Conservation (phyloP, 768 basidiomycete genomes). For the Scleroderma bovista region DNA sequence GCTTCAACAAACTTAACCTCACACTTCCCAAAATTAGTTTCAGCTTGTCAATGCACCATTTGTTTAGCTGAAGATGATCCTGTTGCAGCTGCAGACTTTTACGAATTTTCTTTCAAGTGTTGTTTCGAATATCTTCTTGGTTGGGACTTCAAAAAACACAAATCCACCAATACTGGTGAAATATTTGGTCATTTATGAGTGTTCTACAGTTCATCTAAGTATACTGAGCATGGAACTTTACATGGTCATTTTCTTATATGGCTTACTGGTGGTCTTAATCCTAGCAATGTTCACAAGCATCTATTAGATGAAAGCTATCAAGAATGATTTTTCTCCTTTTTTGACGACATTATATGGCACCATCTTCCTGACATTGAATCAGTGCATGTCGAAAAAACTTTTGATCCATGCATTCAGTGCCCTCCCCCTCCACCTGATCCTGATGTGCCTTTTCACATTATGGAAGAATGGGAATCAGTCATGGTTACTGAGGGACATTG, state of each 20-base stretch:
- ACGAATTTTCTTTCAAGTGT: conserved; percentile 18
- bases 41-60: conserved; percentile 13
- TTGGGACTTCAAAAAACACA: background rate
- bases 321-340: conserved; percentile 23
- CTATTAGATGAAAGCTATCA: conserved; percentile 2
- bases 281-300: conserved; percentile 22
- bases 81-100: conserved; percentile 33
- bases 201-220: conserved; percentile 24
- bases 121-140: conserved; percentile 24
- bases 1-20: background rate
- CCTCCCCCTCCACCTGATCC: no score
- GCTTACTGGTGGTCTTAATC: conserved; percentile 26
- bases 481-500: no score
- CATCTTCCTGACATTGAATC: conserved; percentile 25
- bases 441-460: no score
- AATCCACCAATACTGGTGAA: conserved; percentile 11
- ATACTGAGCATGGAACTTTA: conserved; percentile 21
- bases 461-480: no score
- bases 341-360: conserved; percentile 29
- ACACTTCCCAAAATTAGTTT: conserved; percentile 15
- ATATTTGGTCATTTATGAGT: conserved; percentile 28
- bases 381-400: no score
- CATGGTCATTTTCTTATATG: conserved; percentile 33
- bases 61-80: conserved; percentile 28
- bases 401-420: no score